Percentiles rank a stretch among this genome's conserved stretches.
phyloP scores from a whole-genome alignment of 2,329 filamentous ascomycete species.

The Fusarium redolens region DNA sequence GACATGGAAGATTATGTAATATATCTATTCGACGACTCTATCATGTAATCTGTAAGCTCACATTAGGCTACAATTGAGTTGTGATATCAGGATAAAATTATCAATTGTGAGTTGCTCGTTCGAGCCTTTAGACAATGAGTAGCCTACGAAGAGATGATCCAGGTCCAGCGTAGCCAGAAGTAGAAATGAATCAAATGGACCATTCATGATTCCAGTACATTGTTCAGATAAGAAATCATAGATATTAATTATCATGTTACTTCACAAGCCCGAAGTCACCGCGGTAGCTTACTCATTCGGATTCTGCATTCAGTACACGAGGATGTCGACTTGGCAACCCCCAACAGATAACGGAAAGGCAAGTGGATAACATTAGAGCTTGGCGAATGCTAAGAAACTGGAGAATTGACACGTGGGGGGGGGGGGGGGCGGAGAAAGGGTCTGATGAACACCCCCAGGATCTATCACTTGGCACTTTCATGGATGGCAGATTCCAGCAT shows the following conservation, averaged over 20 bases:
- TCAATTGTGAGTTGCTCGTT: background rate
- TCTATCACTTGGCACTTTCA: background rate
- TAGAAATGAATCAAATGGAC: too few relatives aligned
- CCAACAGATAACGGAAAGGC: background rate
- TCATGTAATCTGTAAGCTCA: accelerated
- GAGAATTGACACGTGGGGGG: background rate
- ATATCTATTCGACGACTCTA: background rate
- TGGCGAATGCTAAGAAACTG: background rate
- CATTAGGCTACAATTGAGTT: background rate
- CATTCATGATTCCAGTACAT: background rate
- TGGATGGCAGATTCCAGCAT: background rate
- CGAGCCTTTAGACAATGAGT: background rate
- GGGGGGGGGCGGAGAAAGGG: background rate
- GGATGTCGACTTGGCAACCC: background rate
- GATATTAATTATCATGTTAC: too few relatives aligned
- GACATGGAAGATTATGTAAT: background rate
- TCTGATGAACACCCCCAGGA: background rate
- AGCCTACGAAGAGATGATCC: background rate
- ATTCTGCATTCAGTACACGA: background rate
- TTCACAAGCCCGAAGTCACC: background rate
- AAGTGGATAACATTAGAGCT: constrained; percentile 55
- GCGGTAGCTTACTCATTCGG: constrained; percentile 8
- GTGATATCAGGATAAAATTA: accelerated
- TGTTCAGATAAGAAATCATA: background rate
- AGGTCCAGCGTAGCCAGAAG: background rate